Evolutionary conservation across 73 alveolate genomes (phyloP).

Genomic region (Paraurostyla sp.): DNA sequence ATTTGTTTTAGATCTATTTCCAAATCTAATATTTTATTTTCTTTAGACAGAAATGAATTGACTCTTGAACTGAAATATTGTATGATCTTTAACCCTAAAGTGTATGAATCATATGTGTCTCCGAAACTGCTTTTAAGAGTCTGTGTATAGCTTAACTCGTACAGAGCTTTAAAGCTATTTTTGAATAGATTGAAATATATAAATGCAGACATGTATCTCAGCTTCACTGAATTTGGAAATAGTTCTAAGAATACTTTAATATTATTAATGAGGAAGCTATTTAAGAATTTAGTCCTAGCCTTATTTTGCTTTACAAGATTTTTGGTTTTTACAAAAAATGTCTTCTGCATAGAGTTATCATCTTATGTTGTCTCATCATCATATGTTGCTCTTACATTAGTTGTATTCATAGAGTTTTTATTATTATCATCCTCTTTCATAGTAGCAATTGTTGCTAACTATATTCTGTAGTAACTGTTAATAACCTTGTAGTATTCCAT

Average conservation of each 20-base stretch:
- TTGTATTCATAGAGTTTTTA: conserved; percentile 1
- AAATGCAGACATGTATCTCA: conserved; percentile 62
- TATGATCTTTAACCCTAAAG: conserved; percentile 44
- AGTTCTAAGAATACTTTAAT: conserved; percentile 54
- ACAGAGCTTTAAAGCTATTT: conserved; percentile 62
- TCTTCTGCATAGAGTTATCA: conserved; percentile 44
- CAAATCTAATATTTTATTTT: conserved; percentile 6
- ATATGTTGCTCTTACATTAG: conserved; percentile 7
- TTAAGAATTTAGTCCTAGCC: conserved; percentile 48
- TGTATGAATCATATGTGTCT: conserved; percentile 43
- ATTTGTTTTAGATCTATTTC: conserved; percentile 49
- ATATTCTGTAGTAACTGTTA: conserved; percentile 38
- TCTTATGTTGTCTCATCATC: conserved; percentile 52
- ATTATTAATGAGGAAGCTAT: conserved; percentile 51
- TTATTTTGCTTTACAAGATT: conserved; percentile 28
- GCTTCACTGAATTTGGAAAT: conserved; percentile 58
- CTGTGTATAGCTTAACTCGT: conserved; percentile 50
- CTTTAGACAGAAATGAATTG: conserved; percentile 31
- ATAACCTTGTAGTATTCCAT: conserved; percentile 62
- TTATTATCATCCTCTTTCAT: conserved; percentile 54
- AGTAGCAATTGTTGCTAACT: conserved; percentile 55
- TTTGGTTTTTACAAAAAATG: conserved; percentile 39
- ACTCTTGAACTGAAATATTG: conserved; percentile 28
- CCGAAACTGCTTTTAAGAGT: conserved; percentile 31
- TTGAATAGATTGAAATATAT: conserved; percentile 55